A percentile compares a stretch with the other conserved stretches of the same genome.
Evolutionary conservation across 345 rosid species (phyloP).

Genomic region (Salix brachista): DNA sequence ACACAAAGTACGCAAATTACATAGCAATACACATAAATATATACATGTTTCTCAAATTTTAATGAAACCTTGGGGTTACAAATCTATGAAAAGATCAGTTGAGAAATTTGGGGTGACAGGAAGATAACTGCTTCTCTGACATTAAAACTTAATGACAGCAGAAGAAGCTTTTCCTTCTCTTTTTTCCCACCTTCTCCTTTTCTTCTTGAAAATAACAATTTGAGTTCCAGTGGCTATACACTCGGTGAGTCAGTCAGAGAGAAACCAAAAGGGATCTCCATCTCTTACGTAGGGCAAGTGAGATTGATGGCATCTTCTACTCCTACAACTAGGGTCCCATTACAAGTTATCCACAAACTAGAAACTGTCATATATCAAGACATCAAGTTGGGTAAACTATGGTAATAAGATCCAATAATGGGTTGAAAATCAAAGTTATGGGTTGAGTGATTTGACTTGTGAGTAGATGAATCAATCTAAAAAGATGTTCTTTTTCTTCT

Average conservation of each 20-base stretch:
- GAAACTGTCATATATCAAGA: background rate
- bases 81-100: background rate
- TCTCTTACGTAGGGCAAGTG: background rate
- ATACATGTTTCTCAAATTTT: background rate
- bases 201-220: background rate
- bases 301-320: background rate
- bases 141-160: background rate
- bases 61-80: background rate
- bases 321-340: background rate
- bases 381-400: background rate
- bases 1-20: background rate
- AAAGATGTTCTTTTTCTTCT: too few species aligned
- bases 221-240: conserved; percentile 16
- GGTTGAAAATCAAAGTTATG: too few species aligned
- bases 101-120: background rate
- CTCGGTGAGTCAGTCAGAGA: conserved; percentile 4
- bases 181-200: background rate
- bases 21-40: background rate
- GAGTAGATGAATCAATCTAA: background rate
- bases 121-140: too few species aligned
- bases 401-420: background rate
- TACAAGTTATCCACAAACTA: too few species aligned
- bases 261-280: background rate
- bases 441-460: background rate
- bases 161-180: background rate